Evolutionary conservation across 495 filamentous ascomycete genomes (phyloP), one percentile per base, ranked within the genome.

Genomic region (Diplogelasinospora grovesii): DNA sequence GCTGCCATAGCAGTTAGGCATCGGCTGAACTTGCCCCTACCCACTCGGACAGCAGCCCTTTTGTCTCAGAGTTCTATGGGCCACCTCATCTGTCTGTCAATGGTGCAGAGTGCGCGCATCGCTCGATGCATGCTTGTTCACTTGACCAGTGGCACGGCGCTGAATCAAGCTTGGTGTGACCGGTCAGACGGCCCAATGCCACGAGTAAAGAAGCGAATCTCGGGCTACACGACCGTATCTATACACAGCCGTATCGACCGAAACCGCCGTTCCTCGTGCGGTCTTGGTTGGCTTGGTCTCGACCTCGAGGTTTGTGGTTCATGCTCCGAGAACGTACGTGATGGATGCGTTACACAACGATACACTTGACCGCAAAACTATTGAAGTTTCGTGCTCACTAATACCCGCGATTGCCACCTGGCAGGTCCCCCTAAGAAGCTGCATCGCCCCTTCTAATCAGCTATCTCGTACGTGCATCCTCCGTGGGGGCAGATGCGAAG

Each of bases 61-160:
- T n/a, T 32, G 28, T 41, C 39, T 32, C 20, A 31, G 27, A 28
- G 15, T 18, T 15, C 20, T 11, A 24, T 25, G 26, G n/a, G 13
- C 3, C 18, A 21, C 42, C 19, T 18, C 19, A 32, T 27, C 25
- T 38, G 11, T 8, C 37, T 45, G 42, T 18, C 35, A 23, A 28
- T 33, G 24, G 24, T 4, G 32, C 23, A 15, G 7, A 25, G 22
- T 10, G 7, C 15, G 18, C 3, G n/a, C n/a, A 21, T 38, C 30
- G 14, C 23, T 22, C 29, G 28, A 39, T 27, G 40, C 28, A 24
- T 29, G 24, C 8, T 35, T 16, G 9, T 32, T 31, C 34, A 29
- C 42, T 35, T 23, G 28, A 18, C 39, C 28, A 13, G 43, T 46
- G 36, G 28, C 29, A 46, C 43, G 6, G 36, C 27, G 22, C 19